These are phyloP conservation scores for Misopates orontium DNA, from an alignment of 257 asterid species.

Conservation along the genomic window DNA sequence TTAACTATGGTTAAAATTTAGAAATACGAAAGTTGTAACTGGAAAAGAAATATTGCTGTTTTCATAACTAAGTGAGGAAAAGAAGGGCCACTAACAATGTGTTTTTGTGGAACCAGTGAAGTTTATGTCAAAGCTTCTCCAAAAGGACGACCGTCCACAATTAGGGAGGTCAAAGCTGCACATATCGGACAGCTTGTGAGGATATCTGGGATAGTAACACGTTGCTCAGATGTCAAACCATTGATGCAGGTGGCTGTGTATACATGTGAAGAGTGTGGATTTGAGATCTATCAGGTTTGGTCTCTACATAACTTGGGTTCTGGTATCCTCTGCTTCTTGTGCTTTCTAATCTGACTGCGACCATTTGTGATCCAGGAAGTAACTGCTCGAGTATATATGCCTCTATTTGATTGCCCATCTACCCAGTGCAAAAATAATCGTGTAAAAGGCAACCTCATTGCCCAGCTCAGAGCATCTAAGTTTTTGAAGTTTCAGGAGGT, in stretches of 20 bases:
- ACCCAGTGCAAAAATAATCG: constrained; percentile 59
- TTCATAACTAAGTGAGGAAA: constrained; percentile 10
- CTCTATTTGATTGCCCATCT: constrained; percentile 88
- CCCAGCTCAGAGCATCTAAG: constrained; percentile 93
- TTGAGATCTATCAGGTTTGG: constrained; percentile 92
- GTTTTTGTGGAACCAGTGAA: constrained; percentile 64
- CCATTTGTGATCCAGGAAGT: constrained; percentile 61
- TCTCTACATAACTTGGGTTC: constrained; percentile 18
- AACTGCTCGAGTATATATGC: constrained; percentile 89
- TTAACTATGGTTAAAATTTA: background rate
- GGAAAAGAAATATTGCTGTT: background rate
- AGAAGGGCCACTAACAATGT: constrained; percentile 21
- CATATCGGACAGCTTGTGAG: constrained; percentile 91
- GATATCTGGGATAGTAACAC: constrained; percentile 91
- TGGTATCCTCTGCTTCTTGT: constrained; percentile 2
- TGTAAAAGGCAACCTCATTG: constrained; percentile 83
- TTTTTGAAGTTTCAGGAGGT: constrained; percentile 98
- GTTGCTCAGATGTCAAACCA: constrained; percentile 96
- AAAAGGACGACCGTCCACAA: constrained; percentile 81
- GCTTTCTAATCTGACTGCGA: background rate
- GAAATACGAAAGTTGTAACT: background rate
- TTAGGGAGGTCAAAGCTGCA: constrained; percentile 96
- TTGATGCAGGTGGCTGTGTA: constrained; percentile 97
- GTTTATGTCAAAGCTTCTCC: constrained; percentile 80
- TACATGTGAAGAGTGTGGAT: constrained; percentile 97